Percentiles rank a stretch among this genome's conserved stretches.
phyloP scores from a whole-genome alignment of 148 eudicot species.

The Camellia japonica region DNA sequence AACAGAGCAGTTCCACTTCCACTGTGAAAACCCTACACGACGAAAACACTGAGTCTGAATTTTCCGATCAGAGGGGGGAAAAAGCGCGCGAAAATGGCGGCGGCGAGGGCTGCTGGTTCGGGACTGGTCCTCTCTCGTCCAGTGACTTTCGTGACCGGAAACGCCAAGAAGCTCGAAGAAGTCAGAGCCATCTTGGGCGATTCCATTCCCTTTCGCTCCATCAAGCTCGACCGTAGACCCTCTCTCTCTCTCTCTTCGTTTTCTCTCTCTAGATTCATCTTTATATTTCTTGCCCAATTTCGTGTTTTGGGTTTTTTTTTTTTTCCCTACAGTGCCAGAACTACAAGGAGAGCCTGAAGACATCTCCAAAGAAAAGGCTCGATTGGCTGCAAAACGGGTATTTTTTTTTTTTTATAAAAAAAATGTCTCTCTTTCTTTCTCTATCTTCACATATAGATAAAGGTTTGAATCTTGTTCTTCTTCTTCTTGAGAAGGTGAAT shows the following conservation, averaged over 20 bases:
- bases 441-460: neutral
- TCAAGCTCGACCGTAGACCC: slow-evolving; percentile 69
- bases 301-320: slow-evolving; percentile 10
- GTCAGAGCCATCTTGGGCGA: slow-evolving; percentile 74
- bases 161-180: slow-evolving; percentile 88
- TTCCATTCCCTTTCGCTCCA: slow-evolving; percentile 78
- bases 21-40: no score
- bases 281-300: neutral
- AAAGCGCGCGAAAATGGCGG: slow-evolving; percentile 40
- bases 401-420: neutral
- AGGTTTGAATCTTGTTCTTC: neutral
- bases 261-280: neutral
- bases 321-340: slow-evolving; percentile 58
- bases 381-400: slow-evolving; percentile 82
- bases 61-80: neutral
- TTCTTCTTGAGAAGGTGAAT: slow-evolving; percentile 51
- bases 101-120: slow-evolving; percentile 25
- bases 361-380: slow-evolving; percentile 89
- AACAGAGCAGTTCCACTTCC: no score
- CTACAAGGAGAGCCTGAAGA: slow-evolving; percentile 97
- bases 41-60: neutral
- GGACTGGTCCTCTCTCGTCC: slow-evolving; percentile 49
- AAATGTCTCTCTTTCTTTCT: neutral
- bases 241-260: neutral
- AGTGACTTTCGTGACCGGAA: slow-evolving; percentile 90